Evolutionary conservation across 1,284 basidiomycete species (phyloP), one percentile per base, ranked within the genome.

Genomic region (Wallemia hederae): DNA sequence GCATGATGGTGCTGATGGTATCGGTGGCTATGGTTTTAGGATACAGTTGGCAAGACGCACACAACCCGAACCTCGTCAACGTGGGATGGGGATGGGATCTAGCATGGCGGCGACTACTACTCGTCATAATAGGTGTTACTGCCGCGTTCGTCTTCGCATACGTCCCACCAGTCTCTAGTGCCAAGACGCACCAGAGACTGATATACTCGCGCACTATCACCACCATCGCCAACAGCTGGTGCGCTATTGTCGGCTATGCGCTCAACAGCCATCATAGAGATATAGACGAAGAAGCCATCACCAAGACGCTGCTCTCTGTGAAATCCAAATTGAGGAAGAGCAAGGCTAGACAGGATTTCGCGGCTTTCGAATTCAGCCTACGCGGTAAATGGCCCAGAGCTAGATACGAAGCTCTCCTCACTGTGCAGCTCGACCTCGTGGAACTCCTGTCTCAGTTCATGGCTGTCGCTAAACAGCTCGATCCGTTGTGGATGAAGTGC

Each of bases 111-210:
- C 5, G 39, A 14, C n/a, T 49, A 3, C 3, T 49, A 3, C 19
- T 49, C 3, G 39, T 49, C 5, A 17, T 49, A 3, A 49, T 49
- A 11, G 39, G 39, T n/a, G 39, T 49, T 49, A 58, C 56, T 5
- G 19, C 56, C 24, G 56, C 56, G 9, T 58, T 58, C 56, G 56
- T 58, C 24, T 58, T 58, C 25, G 56, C 56, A 26, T 58, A 58
- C n/a, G 56, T 58, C 17, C 56, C 56, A 22, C 56, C 56, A 28
- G 25, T 27, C 5, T 58, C 56, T 24, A 58, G 56, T 22, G 56
- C 25, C 19, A 58, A 58, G 39, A 58, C 15, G 24, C 56, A 58
- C n/a, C 56, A 58, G 56, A 9, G 56, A 15, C 17, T 26, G 7
- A 26, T 58, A 9, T 58, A 58, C 27, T 58, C 56, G 9, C 24